Evolutionary conservation across 2,329 filamentous ascomycete species (phyloP), one percentile per base, ranked within the genome.

Genomic region (Cyclaneusma minus): DNA sequence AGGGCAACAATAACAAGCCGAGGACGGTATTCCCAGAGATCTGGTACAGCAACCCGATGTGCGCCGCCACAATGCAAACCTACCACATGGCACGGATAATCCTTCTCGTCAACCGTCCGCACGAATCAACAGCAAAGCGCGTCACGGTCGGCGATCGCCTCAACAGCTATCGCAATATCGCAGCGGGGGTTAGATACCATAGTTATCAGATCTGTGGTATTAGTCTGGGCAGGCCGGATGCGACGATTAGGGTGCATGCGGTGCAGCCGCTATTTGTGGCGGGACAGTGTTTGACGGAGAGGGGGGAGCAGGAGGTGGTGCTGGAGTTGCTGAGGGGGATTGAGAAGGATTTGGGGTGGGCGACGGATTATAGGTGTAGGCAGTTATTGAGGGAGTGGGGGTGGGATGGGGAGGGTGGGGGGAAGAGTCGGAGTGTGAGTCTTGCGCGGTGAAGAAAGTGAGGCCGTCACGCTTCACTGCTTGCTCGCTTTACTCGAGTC

Each of bases 31-130:
- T 61, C 44, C 56, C 48, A 1, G 65, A 73, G 40, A 58, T 72
- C 8, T 77, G 71, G 68, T 74, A 71, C 43, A 60, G 61, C 27
- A 54, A 68, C 1, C 59, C 69, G 0, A 64, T 76, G 56, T 77
- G 69, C 45, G 68, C 65, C 0, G 68, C 69, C 3, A 68, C 68
- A 2, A 75, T 75, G 60, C 68, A 74, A 38, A 61, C 60, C 32
- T 75, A 72, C 35, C 65, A 76, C 38, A 74, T 76, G 52, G 67
- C 66, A 1, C 60, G 65, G 22, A 68, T 75, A 7, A 56, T 73
- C 4, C 44, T 77, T 0, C 55, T 71, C 8, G 58, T 72, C 35
- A 73, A 76, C 38, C 62, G 64, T 31, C 66, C 64, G 1, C 55
- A 61, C 10, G 61, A 73, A 30, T 62, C 60, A 0, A 62, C 64